Evolutionary conservation across 1,139 yeast species (phyloP).

Genomic region (Zygoascus sp.): DNA sequence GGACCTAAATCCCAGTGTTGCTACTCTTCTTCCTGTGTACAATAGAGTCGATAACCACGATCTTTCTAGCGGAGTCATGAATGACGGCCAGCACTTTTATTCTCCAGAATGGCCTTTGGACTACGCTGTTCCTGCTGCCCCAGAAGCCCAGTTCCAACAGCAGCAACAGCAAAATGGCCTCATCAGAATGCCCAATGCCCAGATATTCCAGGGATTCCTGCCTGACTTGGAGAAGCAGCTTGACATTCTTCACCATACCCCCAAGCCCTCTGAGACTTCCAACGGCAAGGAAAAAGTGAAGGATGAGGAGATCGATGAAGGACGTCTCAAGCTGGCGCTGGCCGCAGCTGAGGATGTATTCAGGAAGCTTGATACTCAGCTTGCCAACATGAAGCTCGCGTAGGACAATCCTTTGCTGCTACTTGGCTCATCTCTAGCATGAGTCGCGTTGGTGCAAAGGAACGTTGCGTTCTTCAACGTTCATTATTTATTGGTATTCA

Average conservation of each 20-base stretch:
- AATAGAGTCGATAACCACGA: neutral
- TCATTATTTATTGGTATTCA: too few species aligned
- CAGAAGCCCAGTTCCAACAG: neutral
- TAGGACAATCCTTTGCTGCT: too few species aligned
- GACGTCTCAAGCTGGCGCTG: slow-evolving; percentile 19
- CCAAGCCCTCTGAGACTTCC: slow-evolving; percentile 16
- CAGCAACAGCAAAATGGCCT: slow-evolving; percentile 9
- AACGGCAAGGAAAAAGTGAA: slow-evolving; percentile 20
- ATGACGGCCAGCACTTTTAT: neutral
- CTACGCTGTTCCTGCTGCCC: slow-evolving; percentile 8
- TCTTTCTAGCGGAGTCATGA: neutral
- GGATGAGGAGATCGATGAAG: slow-evolving; percentile 14
- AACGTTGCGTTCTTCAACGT: too few species aligned
- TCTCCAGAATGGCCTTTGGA: slow-evolving; percentile 15
- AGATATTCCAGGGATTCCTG: slow-evolving; percentile 26
- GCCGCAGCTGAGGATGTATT: slow-evolving; percentile 31
- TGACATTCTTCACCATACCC: slow-evolving; percentile 15
- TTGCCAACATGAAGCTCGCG: slow-evolving; percentile 16
- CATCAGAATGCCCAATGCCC: slow-evolving; percentile 22
- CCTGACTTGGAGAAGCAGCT: slow-evolving; percentile 28
- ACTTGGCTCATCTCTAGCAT: too few species aligned
- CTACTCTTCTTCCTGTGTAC: slow-evolving; percentile 9
- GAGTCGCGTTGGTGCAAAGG: too few species aligned
- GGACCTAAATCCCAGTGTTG: slow-evolving; percentile 10
- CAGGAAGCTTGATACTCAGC: slow-evolving; percentile 26